These are phyloP conservation scores for Chaetomium sp. DNA, from an alignment of 2,329 filamentous ascomycete species.

Conservation along the genomic window DNA sequence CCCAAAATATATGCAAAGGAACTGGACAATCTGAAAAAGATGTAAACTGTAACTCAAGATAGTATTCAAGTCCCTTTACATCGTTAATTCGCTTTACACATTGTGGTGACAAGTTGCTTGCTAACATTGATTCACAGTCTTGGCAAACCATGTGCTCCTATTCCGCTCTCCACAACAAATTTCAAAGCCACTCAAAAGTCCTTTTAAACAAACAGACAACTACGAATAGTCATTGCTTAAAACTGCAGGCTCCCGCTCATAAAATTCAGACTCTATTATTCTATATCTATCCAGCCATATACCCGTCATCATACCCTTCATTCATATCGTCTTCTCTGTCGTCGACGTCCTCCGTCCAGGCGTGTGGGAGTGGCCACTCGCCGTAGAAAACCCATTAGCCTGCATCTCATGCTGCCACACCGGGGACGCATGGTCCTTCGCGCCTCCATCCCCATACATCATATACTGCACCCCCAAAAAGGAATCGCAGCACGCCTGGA, in stretches of 20 bases:
- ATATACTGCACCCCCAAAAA: slow-evolving; percentile 70
- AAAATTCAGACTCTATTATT: slow-evolving; percentile 1
- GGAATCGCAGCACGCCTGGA: slow-evolving; percentile 71
- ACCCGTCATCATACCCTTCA: slow-evolving; percentile 6
- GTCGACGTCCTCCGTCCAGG: slow-evolving; percentile 17
- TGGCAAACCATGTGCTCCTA: slow-evolving; percentile 5
- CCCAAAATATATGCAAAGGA: no score
- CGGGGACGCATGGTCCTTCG: slow-evolving; percentile 26
- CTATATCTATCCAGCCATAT: slow-evolving; percentile 7
- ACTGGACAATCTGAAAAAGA: no score
- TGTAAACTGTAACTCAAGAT: not conserved
- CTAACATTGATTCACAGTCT: slow-evolving; percentile 25
- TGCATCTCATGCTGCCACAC: slow-evolving; percentile 13
- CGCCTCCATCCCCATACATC: slow-evolving; percentile 54
- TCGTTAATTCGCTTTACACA: no score
- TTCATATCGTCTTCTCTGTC: slow-evolving; percentile 19
- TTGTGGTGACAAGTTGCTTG: slow-evolving; percentile 19
- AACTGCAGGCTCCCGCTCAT: not conserved
- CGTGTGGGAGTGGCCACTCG: slow-evolving; percentile 8
- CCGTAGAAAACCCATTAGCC: slow-evolving; percentile 13
- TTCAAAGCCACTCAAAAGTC: not conserved
- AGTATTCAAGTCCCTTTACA: not conserved
- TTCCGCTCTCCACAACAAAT: not conserved
- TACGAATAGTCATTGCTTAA: not conserved
- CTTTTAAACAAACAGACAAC: not conserved